Percentiles rank a stretch among this genome's conserved stretches.
Evolutionary conservation across 2,329 filamentous ascomycete genomes (phyloP).

Genomic region (Fusarium concolor): DNA sequence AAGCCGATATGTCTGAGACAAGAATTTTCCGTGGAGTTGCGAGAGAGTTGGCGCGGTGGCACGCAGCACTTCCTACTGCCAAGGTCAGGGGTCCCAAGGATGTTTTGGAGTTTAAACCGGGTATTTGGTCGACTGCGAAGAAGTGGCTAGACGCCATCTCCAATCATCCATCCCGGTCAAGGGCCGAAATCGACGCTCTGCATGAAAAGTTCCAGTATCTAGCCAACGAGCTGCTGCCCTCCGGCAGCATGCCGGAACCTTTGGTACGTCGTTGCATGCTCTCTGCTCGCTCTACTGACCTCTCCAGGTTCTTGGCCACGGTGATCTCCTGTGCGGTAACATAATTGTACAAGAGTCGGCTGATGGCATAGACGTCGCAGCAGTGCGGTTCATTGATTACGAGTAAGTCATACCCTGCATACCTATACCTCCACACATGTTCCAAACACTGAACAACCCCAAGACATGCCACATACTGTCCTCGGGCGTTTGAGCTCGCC

Average conservation of each 20-base stretch:
- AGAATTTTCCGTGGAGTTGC: constrained; percentile 34
- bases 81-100: not conserved
- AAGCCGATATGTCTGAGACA: constrained; percentile 26
- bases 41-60: constrained; percentile 38
- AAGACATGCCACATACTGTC: constrained; percentile 42
- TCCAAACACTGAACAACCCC: not conserved
- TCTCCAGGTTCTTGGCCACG: constrained; percentile 37
- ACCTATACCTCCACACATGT: not conserved
- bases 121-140: constrained; percentile 40
- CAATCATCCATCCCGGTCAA: not conserved
- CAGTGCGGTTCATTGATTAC: constrained; percentile 42
- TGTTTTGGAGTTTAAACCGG: constrained; percentile 18
- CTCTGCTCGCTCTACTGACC: not conserved
- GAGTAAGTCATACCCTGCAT: constrained; percentile 30
- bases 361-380: constrained; percentile 6
- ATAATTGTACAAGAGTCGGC: constrained; percentile 36
- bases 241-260: constrained; percentile 14
- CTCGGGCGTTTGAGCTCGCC: constrained; percentile 39
- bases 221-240: constrained; percentile 13
- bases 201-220: constrained; percentile 34
- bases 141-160: constrained; percentile 39
- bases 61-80: constrained; percentile 18
- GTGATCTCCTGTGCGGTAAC: constrained; percentile 39
- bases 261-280: constrained; percentile 27
- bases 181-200: constrained; percentile 9